Percentiles rank a stretch among this genome's conserved stretches.
phyloP scores from a whole-genome alignment of 805 yeast species.

The Candida parachauliodes region DNA sequence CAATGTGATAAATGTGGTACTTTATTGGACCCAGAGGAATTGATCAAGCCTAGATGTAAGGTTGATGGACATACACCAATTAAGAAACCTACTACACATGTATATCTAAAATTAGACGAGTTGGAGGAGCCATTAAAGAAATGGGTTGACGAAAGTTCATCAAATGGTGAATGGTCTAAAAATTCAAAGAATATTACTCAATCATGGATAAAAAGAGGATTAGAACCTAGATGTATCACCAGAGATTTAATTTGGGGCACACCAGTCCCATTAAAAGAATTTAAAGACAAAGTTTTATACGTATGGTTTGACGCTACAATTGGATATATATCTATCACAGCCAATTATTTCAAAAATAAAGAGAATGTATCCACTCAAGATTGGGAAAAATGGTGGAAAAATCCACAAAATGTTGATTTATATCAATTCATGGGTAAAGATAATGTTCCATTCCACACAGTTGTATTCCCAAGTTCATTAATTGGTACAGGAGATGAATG shows the following conservation, averaged over 20 bases:
- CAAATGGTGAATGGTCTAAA: slow-evolving; percentile 84
- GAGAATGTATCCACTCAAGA: slow-evolving; percentile 21
- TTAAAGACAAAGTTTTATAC: slow-evolving; percentile 84
- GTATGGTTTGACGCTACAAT: slow-evolving; percentile 99
- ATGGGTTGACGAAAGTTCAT: slow-evolving; percentile 71
- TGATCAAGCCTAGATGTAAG: slow-evolving; percentile 94
- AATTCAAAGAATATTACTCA: slow-evolving; percentile 85
- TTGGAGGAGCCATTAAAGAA: slow-evolving; percentile 68
- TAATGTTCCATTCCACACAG: slow-evolving; percentile 98
- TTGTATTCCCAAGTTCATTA: slow-evolving; percentile 91
- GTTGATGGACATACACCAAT: slow-evolving; percentile 81
- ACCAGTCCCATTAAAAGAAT: slow-evolving; percentile 89
- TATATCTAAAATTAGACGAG: slow-evolving; percentile 79
- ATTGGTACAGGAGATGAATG: slow-evolving; percentile 85
- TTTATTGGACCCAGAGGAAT: slow-evolving; percentile 86
- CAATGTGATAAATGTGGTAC: slow-evolving; percentile 97
- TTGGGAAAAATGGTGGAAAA: slow-evolving; percentile 94
- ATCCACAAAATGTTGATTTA: slow-evolving; percentile 82
- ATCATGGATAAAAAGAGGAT: slow-evolving; percentile 92
- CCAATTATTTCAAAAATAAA: slow-evolving; percentile 60
- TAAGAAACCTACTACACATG: slow-evolving; percentile 77
- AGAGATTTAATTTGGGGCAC: slow-evolving; percentile 98
- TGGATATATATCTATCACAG: slow-evolving; percentile 95
- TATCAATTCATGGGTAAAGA: slow-evolving; percentile 99
- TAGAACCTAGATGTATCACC: slow-evolving; percentile 92